Base-by-base conservation (phyloP, 305 asterid species). In the Ruellia speciosa region DNA sequence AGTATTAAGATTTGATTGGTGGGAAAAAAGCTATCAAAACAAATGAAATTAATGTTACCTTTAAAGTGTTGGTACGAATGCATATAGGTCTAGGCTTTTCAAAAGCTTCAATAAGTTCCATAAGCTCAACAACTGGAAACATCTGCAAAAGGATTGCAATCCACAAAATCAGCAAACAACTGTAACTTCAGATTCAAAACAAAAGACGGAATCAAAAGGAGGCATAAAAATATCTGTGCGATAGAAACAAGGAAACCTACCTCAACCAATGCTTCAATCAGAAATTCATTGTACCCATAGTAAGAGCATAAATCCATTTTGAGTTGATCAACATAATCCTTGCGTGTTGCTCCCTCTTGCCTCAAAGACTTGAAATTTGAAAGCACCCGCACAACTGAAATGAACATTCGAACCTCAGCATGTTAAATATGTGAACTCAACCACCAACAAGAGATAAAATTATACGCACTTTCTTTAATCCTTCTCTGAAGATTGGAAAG, bases 71-170 rank as follows among this genome's bases (percentile, higher is more conserved):
- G 49, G 98, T 76, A 16, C 96, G 88, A 46, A 90, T 71, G 69
- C 89, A 83, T 55, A 81, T 83, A 48, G 98, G 96, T 41, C 98
- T 77, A 49, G 92, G 94, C 82, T 90, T 90, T 80, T 87, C 98
- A 76, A 83, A 81, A 58, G 98, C 86, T 77, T 90, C 96, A 72
- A 90, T 79, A 54, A 90, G 94, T 75, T 90, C 97, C 93, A 87
- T 75, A 58, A 90, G 87, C 57, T 87, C 97, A 75, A 78, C 86
- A 66, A 52, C 84, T 6, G 95, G 90, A 71, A 87, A 90, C 82
- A 87, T 76, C 98, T 87, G 77, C 68, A 73, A 63, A 54, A 64
- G 66, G 28, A 56, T 66, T 50, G 54, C 54, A 59, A 39, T 60
- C 62, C 20, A 67, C 35, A 69, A 24, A 58, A 62, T 65, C 34